These are phyloP conservation scores for Nitzschia sp. DNA, from an alignment of 108 stramenopile species.

Conservation along the genomic window DNA sequence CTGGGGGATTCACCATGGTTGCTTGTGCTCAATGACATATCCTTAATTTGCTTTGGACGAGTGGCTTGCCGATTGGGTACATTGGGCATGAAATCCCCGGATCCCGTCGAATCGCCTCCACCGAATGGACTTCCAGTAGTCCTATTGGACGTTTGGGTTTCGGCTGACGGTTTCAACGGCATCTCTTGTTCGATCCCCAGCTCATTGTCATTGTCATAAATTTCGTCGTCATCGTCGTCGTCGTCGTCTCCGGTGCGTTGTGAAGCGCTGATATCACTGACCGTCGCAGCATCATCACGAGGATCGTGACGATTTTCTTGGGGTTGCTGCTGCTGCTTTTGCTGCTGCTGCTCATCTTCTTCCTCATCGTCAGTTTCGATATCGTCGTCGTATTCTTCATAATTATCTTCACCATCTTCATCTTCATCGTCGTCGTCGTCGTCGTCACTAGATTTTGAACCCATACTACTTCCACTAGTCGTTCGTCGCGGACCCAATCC, in stretches of 20 bases:
- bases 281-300: constrained; percentile 8
- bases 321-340: not conserved
- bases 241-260: not conserved
- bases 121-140: too few relatives aligned
- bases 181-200: not conserved
- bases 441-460: not conserved
- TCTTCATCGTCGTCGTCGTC: constrained; percentile 13
- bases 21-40: not conserved
- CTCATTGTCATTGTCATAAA: not conserved
- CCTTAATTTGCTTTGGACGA: not conserved
- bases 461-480: not conserved
- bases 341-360: not conserved
- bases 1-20: not conserved
- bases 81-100: constrained; percentile 7
- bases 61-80: constrained; percentile 13
- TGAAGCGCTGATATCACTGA: constrained; percentile 28
- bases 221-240: constrained; percentile 5
- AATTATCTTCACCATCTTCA: constrained; percentile 17
- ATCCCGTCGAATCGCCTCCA: not conserved
- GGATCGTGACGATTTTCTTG: not conserved
- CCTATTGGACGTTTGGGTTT: too few relatives aligned
- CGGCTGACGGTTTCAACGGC: too few relatives aligned
- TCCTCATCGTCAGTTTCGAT: constrained; percentile 26
- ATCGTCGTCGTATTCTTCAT: constrained; percentile 28
- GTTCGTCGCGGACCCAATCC: not conserved